Conservation (phyloP, 495 filamentous ascomycete genomes). For the Neurospora tetrasperma region DNA sequence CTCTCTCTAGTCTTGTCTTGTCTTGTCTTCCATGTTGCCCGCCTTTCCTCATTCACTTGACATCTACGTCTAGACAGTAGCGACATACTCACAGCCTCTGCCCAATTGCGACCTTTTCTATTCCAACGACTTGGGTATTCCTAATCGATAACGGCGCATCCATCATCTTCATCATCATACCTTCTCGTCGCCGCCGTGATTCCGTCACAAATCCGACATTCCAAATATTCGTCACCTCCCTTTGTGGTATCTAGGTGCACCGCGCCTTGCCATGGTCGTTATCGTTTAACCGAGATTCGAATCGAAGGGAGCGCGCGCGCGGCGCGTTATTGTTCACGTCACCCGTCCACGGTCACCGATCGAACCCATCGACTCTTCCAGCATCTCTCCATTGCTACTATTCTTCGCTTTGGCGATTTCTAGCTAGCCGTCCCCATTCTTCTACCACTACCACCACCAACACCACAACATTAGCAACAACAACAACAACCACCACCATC, state of each 20-base stretch:
- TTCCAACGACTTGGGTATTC: not conserved
- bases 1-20: too few relatives aligned
- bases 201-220: not conserved
- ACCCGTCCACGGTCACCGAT: constrained; percentile 1
- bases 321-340: constrained; percentile 3
- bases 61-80: not conserved
- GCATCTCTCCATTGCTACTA: not conserved
- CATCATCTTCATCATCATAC: not conserved
- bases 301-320: not conserved
- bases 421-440: not conserved
- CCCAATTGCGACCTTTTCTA: not conserved
- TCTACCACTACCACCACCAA: not conserved
- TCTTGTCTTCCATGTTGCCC: not conserved
- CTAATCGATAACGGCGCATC: not conserved
- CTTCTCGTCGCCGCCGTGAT: not conserved
- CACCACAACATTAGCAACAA: not conserved
- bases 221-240: not conserved
- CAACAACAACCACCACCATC: constrained; percentile 1
- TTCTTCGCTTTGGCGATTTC: not conserved
- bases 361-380: not conserved
- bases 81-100: not conserved
- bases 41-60: not conserved
- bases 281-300: not conserved
- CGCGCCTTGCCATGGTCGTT: not conserved
- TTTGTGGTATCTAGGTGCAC: not conserved